Evolutionary conservation across 805 yeast species (phyloP), one percentile per base, ranked within the genome.

Genomic region (Grigorovia transvaalensis): DNA sequence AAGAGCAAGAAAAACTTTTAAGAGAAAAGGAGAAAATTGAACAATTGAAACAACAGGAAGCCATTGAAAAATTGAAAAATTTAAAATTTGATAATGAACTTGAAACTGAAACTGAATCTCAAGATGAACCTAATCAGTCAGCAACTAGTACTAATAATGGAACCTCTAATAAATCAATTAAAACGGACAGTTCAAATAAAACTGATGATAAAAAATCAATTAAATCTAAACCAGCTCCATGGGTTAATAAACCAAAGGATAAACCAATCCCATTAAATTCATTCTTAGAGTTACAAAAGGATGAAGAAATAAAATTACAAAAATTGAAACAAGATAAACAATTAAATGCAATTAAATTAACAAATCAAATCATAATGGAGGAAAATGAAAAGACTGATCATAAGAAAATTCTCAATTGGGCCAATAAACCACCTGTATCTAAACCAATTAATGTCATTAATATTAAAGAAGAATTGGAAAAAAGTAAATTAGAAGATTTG

Each of bases 401-500:
- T 13, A 62, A 59, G 40, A 53, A 67, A 6, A 56, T 59, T 9
- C 53, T 66, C 12, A 62, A 59, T 15, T 66, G 70, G 70, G 68
- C 67, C 4, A 55, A 54, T 29, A 62, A 57, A 46, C 54, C 60
- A 9, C 35, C 51, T 17, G 19, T 56, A 9, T 46, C 54, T 17
- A 52, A 58, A 12, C 41, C 50, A 2, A 54, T 57, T 3, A 53
- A 56, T 4, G 42, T 51, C 9, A 48, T 61, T 46, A 58, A 61
- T 50, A 53, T 62, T 17, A 59, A 58, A 45, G 52, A 61, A 8
- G 59, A 55, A 45, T 38, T 51, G 9, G 20, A 35, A n/a, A 46
- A 46, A 18, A 42, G 53, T 50, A 45, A 50, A 47, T 27, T 46
- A 47, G 15, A 18, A 45, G 19, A 41, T 27, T 38, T 35, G 5